These are phyloP conservation scores for Ogataea salicorniae DNA, from an alignment of 805 yeast genomes.

Conservation along the genomic window DNA sequence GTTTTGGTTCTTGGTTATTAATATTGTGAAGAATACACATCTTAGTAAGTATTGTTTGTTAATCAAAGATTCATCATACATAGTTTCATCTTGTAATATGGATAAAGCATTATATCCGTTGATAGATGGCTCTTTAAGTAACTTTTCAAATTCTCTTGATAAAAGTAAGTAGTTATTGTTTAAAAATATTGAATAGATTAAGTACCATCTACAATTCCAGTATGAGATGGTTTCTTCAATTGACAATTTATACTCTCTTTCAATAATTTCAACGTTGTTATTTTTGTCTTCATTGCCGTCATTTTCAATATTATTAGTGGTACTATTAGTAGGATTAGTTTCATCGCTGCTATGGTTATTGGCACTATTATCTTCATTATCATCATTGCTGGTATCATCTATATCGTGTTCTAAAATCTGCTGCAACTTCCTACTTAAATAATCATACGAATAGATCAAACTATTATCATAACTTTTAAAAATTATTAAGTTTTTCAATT, in stretches of 20 bases:
- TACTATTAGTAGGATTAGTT: conserved; percentile 1
- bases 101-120: conserved; percentile 14
- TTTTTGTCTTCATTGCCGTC: too few species aligned
- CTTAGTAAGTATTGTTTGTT: conserved; percentile 16
- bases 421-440: conserved; percentile 15
- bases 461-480: conserved; percentile 19
- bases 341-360: not conserved
- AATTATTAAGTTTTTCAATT: conserved; percentile 14
- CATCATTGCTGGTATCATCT: conserved; percentile 15
- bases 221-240: conserved; percentile 21
- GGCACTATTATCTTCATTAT: conserved; percentile 5
- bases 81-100: conserved; percentile 9
- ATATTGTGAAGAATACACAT: conserved; percentile 15
- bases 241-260: conserved; percentile 2
- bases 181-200: conserved; percentile 23
- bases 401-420: conserved; percentile 18
- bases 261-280: not conserved
- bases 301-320: too few species aligned
- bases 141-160: conserved; percentile 16
- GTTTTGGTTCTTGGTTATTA: conserved; percentile 12
- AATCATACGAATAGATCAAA: conserved; percentile 8
- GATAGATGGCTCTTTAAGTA: conserved; percentile 9
- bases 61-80: conserved; percentile 15
- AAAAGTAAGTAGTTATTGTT: conserved; percentile 21
- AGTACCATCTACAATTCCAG: conserved; percentile 28